Evolutionary conservation across 345 rosid species (phyloP), one percentile per base, ranked within the genome.

Genomic region (Syzygium aqueum): DNA sequence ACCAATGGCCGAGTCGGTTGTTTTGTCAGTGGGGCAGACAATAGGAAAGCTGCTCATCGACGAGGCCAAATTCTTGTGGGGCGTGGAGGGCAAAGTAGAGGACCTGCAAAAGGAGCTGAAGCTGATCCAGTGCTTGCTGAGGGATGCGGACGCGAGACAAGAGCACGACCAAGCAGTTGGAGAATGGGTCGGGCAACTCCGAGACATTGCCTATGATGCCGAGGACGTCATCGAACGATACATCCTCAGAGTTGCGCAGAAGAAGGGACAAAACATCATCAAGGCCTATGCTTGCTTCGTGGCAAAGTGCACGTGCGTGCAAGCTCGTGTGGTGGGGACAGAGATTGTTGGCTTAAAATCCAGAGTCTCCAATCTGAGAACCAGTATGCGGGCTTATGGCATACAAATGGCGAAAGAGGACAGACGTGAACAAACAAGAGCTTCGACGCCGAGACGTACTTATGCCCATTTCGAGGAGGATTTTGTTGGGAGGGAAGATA

Each of bases 381-480:
- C 57, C 43, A 91, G 93, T 85, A 89, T 91, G 93, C 82, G n/a
- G 77, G 90, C 88, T 8, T 89, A 86, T 13, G 73, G 77, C 21
- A 28, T 14, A n/a, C 77, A 2, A 14, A 3, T 2, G 3, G 0
- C 14, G 37, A n/a, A 63, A 6, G 73, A 63, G 5, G 37, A 5
- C 9, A 1, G 14, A 0, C 17, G 0, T 19, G 6, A 61, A 13
- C 2, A 0, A 3, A 4, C 19, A 4, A 61, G 73, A 6, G 73
- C 2, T 61, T 61, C 0, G 54, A 88, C 21, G 46, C 85, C 10
- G 51, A 78, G 16, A 82, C 87, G 87, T 51, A 85, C 92, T 3
- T 90, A 87, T 84, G 43, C 91, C 43, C 17, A 63, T 14, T 28
- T 28, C 22, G 3, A 28, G 40, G 77, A 63, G 77, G 77, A 63